These are phyloP conservation scores for Paramecium biaurelia DNA, from an alignment of 73 alveolate species.

Conservation along the genomic window DNA sequence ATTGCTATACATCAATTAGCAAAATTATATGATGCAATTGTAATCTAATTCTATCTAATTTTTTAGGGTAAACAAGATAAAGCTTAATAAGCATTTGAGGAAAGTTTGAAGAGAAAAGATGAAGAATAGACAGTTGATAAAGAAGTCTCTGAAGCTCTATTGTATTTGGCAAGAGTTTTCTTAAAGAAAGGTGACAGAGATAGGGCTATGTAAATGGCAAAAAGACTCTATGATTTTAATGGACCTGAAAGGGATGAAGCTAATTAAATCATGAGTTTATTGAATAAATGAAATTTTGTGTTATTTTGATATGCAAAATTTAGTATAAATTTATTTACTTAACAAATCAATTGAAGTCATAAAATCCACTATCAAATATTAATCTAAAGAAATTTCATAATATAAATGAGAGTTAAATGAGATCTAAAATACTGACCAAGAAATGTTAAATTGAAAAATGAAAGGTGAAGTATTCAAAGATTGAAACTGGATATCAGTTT, in stretches of 20 bases:
- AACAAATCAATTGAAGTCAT: background rate
- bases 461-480: no score
- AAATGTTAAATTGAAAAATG: no score
- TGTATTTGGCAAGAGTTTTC: slow-evolving; percentile 89
- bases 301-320: background rate
- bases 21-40: slow-evolving; percentile 85
- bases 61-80: slow-evolving; percentile 67
- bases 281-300: slow-evolving; percentile 13
- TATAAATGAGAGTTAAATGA: no score
- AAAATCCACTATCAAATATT: no score
- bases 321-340: no score
- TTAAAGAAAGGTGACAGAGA: slow-evolving; percentile 75
- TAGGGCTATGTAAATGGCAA: slow-evolving; percentile 84
- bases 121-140: slow-evolving; percentile 85
- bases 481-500: no score
- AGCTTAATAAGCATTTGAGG: slow-evolving; percentile 92
- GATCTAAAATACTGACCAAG: no score
- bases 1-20: slow-evolving; percentile 95
- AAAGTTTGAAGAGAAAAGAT: slow-evolving; percentile 86
- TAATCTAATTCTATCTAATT: background rate
- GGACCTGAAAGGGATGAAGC: slow-evolving; percentile 78
- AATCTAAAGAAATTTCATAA: no score
- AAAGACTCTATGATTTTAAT: slow-evolving; percentile 89
- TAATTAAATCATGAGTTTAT: slow-evolving; percentile 29
- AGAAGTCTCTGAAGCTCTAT: slow-evolving; percentile 88